Evolutionary conservation across 345 rosid genomes (phyloP).

Genomic region (Heritiera fomes): DNA sequence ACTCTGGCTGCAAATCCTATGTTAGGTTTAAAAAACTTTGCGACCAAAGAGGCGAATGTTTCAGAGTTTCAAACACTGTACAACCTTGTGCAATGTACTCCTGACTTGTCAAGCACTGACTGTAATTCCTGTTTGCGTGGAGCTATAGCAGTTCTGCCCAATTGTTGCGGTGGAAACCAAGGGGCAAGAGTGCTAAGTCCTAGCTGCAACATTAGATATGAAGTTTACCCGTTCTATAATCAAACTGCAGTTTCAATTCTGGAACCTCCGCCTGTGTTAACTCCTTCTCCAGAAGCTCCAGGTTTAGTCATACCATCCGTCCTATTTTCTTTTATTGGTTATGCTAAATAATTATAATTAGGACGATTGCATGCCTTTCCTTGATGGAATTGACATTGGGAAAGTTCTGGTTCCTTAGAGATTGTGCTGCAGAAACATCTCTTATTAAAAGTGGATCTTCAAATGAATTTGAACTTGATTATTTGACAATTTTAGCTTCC

Average conservation of each 20-base stretch:
- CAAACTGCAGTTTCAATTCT: slow-evolving; percentile 20
- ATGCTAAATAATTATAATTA: too few species aligned
- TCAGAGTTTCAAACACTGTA: neutral
- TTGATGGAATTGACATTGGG: neutral
- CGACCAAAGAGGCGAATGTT: neutral
- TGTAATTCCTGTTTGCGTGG: neutral
- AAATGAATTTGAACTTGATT: too few species aligned
- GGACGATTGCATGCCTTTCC: too few species aligned
- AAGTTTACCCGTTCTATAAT: slow-evolving; percentile 3
- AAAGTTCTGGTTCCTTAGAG: neutral
- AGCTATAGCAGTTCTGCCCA: neutral
- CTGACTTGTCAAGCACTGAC: slow-evolving; percentile 6
- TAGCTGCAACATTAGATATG: slow-evolving; percentile 24
- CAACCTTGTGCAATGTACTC: slow-evolving; percentile 8
- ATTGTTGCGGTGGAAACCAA: slow-evolving; percentile 2
- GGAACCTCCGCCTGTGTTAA: neutral
- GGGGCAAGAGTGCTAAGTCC: slow-evolving; percentile 16
- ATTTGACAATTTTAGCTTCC: too few species aligned
- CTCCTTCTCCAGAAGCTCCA: neutral
- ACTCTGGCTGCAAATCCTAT: slow-evolving; percentile 1
- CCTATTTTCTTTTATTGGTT: neutral
- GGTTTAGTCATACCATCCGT: neutral
- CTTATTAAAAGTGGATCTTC: too few species aligned
- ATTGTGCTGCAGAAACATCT: neutral
- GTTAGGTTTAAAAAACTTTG: neutral